A percentile compares a stretch with the other conserved stretches of the same genome.
phyloP scores from a whole-genome alignment of 257 asterid genomes.

The Nicotiana paniculata region DNA sequence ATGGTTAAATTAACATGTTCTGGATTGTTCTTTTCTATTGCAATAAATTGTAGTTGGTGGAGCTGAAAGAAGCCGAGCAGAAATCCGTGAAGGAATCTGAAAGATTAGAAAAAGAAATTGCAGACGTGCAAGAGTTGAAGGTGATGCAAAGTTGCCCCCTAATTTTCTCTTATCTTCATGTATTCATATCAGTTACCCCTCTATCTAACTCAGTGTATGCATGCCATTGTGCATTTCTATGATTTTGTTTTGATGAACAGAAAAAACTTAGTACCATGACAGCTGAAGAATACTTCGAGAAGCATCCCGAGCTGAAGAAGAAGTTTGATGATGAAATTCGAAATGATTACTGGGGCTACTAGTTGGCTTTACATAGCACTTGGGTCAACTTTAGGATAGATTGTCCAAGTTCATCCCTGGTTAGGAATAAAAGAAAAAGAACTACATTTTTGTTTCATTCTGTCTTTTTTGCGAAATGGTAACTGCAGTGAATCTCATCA shows the following conservation, averaged over 20 bases:
- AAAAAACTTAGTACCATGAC: constrained; percentile 85
- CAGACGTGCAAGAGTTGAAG: constrained; percentile 63
- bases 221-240: neutral
- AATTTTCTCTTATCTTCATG: neutral
- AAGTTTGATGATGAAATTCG: constrained; percentile 41
- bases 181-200: neutral
- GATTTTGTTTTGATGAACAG: constrained; percentile 40
- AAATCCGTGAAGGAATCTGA: constrained; percentile 71
- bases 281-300: constrained; percentile 88
- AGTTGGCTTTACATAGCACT: neutral
- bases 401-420: constrained; percentile 23
- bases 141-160: neutral
- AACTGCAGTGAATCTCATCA: constrained; percentile 7
- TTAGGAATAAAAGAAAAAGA: constrained; percentile 41
- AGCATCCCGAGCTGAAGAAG: constrained; percentile 93
- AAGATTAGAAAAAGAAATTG: constrained; percentile 83
- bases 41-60: constrained; percentile 57
- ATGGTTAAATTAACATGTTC: neutral
- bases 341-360: constrained; percentile 44
- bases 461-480: constrained; percentile 22
- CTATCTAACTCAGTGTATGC: neutral
- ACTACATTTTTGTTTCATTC: constrained; percentile 15
- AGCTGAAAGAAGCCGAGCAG: constrained; percentile 86
- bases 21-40: neutral
- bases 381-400: constrained; percentile 11